Conservation (phyloP, 345 rosid species). For the Ailanthus altissimus region DNA sequence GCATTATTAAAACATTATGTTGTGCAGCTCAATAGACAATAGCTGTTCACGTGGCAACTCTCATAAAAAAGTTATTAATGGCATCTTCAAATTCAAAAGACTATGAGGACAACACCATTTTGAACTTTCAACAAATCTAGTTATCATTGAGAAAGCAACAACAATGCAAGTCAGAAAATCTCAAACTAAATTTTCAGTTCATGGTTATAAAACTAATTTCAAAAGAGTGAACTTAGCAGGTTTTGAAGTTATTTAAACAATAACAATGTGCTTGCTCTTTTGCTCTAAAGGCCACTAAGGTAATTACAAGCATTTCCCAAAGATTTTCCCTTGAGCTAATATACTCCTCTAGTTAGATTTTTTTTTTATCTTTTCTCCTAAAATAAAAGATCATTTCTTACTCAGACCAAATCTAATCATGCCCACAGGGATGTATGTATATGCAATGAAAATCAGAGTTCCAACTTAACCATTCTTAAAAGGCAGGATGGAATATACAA, state of each 20-base stretch:
- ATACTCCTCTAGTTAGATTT: background rate
- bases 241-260: background rate
- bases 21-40: background rate
- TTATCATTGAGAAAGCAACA: constrained; percentile 12
- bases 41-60: background rate
- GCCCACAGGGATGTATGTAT: background rate
- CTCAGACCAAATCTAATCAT: background rate
- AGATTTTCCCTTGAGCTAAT: background rate
- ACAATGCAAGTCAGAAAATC: background rate
- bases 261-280: background rate
- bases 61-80: background rate
- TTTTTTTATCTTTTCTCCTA: background rate
- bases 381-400: background rate
- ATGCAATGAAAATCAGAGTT: background rate
- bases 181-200: background rate
- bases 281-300: background rate
- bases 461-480: background rate
- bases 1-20: background rate
- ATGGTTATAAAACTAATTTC: background rate
- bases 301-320: background rate
- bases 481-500: background rate
- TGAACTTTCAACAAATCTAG: constrained; percentile 2
- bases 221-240: background rate
- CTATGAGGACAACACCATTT: background rate
- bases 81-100: background rate